Conservation (phyloP, 2,329 filamentous ascomycete genomes). For the Ophiocordyceps polyrhachis-furcata region DNA sequence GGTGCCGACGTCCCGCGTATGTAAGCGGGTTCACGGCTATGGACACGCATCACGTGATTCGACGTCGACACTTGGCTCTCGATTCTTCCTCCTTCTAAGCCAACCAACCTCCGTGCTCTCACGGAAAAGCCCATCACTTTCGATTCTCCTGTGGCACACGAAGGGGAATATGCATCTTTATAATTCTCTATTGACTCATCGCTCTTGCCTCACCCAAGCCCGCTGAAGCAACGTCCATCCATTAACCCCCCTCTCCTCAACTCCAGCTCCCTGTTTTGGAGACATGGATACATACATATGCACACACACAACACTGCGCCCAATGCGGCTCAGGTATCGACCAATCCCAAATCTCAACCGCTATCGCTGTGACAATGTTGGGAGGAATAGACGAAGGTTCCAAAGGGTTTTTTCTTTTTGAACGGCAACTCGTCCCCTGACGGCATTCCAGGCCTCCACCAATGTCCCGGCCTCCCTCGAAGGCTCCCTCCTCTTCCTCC, state of each 20-base stretch:
- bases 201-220: no score
- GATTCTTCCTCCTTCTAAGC: no score
- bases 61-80: no score
- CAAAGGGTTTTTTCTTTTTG: not conserved
- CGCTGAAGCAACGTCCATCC: no score
- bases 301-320: no score
- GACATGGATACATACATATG: no score
- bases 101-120: not conserved
- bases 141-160: not conserved
- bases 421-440: not conserved
- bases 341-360: slow-evolving; percentile 2
- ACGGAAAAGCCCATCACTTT: not conserved
- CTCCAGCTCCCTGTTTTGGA: not conserved
- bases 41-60: slow-evolving; percentile 8
- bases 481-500: slow-evolving; percentile 2
- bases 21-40: not conserved
- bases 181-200: no score
- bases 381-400: not conserved
- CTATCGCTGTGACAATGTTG: not conserved
- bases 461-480: slow-evolving; percentile 2
- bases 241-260: not conserved
- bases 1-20: slow-evolving; percentile 5
- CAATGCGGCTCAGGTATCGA: not conserved
- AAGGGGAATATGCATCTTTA: no score
- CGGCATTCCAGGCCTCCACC: not conserved